Base-by-base conservation (phyloP, 352 stramenopile species). In the Globisporangium irregulare region DNA sequence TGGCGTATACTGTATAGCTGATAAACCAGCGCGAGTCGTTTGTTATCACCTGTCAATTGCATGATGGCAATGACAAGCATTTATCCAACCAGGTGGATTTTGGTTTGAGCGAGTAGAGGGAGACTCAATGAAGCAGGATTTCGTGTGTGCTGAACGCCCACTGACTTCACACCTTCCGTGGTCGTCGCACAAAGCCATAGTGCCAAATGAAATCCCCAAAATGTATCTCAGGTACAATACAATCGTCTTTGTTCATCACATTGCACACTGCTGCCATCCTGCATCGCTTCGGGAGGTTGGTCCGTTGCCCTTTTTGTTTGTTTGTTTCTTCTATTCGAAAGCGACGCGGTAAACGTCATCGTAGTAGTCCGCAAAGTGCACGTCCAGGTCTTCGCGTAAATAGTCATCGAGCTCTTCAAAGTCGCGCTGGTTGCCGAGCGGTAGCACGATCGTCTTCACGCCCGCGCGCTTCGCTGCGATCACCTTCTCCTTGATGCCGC, bases 401-500 rank as follows among this genome's bases (percentile, higher is more conserved):
- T 99, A 99, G 43, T 99, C 95, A 48, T 97, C 91, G 53, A 99
- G 80, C 66, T 95, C 82, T n/a, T 99, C 97, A 71, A 97, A 99
- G 75, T 99, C 97, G 54, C 95, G 89, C 69, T 94, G 86, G 83
- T 99, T 99, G 27, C 87, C 95, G 22, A 89, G 75, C 12, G 98
- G 97, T 3, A 99, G 69, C 32, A 99, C 82, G 22, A 99, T 86
- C 2, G 84, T 97, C 55, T 88, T 98, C 9, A 99, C 96, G 14
- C 97, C 96, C 24, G 97, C 90, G 62, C 97, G 87, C 62, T 98
- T 90, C 24, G 97, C 97, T n/a, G 97, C 98, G 69, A 99, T 99
- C 43, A 92, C 97, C 84, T 99, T 99, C 79, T 99, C 98, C 82
- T 99, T 99, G 73, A 99, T 99, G 43, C 98, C 98, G 62, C 98